Percentiles rank a stretch among this genome's conserved stretches.
Conservation (phyloP, 192 early-diverging fungal genomes). For the Oehlia diaphana region DNA sequence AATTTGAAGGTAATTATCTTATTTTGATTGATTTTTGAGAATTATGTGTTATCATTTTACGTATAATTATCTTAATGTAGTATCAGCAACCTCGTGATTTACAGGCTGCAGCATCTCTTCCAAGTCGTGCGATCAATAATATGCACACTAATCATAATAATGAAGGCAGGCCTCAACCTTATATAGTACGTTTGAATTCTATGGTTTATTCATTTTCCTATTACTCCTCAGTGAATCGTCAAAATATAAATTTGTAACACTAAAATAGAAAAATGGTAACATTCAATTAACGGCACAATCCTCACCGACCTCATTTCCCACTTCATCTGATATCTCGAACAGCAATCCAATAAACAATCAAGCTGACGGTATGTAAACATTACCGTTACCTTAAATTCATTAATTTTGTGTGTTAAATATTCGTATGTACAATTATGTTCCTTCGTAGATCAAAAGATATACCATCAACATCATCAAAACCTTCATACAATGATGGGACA, state of each 20-base stretch:
- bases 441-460: background rate
- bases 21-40: background rate
- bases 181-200: slow-evolving; percentile 17
- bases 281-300: background rate
- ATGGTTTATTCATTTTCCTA: background rate
- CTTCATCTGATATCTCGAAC: background rate
- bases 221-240: background rate
- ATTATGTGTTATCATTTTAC: background rate
- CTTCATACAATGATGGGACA: background rate
- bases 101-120: slow-evolving; percentile 1
- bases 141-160: background rate
- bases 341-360: slow-evolving; percentile 33
- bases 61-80: background rate
- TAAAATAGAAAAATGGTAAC: slow-evolving; percentile 6
- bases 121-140: background rate
- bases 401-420: background rate
- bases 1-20: background rate
- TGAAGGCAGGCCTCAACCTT: slow-evolving; percentile 30
- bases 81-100: background rate
- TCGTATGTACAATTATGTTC: background rate
- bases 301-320: background rate
- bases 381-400: background rate
- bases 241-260: background rate
- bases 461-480: background rate
- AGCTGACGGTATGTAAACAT: background rate